Conservation (phyloP, 176 grass and related monocot genomes). For the Echinochloa phyllopogon region DNA sequence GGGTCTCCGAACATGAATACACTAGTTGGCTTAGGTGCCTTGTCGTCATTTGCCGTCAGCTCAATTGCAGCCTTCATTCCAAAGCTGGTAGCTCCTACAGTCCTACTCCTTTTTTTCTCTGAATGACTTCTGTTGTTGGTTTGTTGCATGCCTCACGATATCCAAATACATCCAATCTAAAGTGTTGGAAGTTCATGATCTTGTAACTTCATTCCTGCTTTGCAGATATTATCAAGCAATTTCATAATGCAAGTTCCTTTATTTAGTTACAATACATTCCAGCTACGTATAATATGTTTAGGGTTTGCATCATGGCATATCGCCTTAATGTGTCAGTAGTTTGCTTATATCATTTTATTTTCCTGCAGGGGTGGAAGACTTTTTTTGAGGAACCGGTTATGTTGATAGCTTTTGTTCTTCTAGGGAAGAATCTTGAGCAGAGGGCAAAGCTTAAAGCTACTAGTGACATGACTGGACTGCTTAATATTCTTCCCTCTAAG, state of each 20-base stretch:
- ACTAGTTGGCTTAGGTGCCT: constrained; percentile 89
- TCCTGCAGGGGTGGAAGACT: constrained; percentile 93
- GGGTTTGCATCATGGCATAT: constrained; percentile 24
- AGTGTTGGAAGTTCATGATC: neutral
- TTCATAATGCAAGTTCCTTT: constrained; percentile 35
- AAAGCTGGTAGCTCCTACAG: constrained; percentile 67
- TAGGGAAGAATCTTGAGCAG: constrained; percentile 96
- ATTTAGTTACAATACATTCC: neutral
- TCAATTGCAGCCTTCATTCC: constrained; percentile 84
- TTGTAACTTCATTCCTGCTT: neutral
- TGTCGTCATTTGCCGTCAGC: constrained; percentile 94
- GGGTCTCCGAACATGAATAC: constrained; percentile 97
- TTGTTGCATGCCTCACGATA: constrained; percentile 30
- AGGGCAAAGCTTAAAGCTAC: constrained; percentile 94
- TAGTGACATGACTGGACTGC: constrained; percentile 97
- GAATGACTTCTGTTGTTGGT: neutral
- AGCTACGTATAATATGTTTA: constrained; percentile 26
- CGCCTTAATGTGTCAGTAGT: neutral
- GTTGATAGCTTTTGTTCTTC: constrained; percentile 97
- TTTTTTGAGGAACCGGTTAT: constrained; percentile 99
- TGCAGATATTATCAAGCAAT: constrained; percentile 28
- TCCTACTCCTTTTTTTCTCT: constrained; percentile 11
- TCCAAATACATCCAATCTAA: constrained; percentile 1
- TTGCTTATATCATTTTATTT: constrained; percentile 45
- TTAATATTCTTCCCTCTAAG: constrained; percentile 94